These are phyloP conservation scores for Hypsizygus marmoreus DNA, from an alignment of 768 basidiomycete genomes.

Conservation along the genomic window DNA sequence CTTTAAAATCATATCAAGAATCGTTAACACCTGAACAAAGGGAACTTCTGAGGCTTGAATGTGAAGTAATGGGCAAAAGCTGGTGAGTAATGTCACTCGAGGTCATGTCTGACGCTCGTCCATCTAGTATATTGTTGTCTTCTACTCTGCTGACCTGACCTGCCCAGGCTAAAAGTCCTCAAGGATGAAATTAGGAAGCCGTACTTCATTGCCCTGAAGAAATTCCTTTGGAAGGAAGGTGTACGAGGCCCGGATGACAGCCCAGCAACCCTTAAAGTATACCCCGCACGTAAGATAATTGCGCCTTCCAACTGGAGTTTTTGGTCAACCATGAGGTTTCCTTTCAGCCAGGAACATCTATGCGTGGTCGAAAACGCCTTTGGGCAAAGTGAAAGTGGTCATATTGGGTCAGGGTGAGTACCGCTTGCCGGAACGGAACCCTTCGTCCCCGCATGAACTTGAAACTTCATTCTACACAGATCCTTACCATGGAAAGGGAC, in stretches of 20 bases:
- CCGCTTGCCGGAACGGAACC: constrained; percentile 8
- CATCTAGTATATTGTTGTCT: neutral
- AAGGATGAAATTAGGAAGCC: constrained; percentile 75
- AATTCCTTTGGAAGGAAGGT: constrained; percentile 68
- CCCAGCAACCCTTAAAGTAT: constrained; percentile 56
- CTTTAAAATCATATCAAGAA: constrained; percentile 50
- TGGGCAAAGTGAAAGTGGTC: constrained; percentile 84
- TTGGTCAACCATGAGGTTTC: constrained; percentile 6
- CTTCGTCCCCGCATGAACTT: constrained; percentile 11
- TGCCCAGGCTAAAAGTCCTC: constrained; percentile 68
- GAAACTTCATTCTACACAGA: constrained; percentile 39
- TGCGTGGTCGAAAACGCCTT: constrained; percentile 87
- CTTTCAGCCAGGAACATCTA: constrained; percentile 76
- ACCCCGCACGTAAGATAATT: constrained; percentile 67
- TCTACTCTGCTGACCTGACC: neutral
- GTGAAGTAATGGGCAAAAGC: constrained; percentile 71
- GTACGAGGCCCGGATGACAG: constrained; percentile 53
- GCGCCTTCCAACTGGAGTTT: constrained; percentile 3
- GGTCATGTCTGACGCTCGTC: too few relatives aligned
- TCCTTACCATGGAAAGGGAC: constrained; percentile 78
- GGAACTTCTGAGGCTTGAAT: constrained; percentile 64
- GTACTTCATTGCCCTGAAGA: constrained; percentile 75
- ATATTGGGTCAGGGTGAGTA: constrained; percentile 72
- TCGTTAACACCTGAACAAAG: constrained; percentile 60
- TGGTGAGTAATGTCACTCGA: constrained; percentile 62